Base-by-base conservation (phyloP, 208 protist genomes). In the Crithidia mellificae region DNA sequence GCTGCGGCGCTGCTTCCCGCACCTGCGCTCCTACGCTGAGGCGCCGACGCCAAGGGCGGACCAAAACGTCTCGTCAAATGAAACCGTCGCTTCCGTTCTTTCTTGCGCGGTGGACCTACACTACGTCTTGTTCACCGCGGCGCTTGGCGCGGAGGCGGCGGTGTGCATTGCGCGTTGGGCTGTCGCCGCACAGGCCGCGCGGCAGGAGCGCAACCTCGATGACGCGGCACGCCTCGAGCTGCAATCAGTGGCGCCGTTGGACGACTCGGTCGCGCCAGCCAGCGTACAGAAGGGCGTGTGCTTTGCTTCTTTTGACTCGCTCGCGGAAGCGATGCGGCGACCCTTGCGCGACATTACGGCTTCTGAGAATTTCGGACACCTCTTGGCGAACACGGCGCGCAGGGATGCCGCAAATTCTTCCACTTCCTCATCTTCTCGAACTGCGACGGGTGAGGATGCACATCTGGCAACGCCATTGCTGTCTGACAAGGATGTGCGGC, bases 401-500 rank as follows among this genome's bases (percentile, higher is more conserved):
- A n/a, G n/a, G n/a, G n/a, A n/a, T n/a, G n/a, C n/a, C n/a, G n/a
- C n/a, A n/a, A n/a, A n/a, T n/a, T n/a, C n/a, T n/a, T n/a, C n/a
- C n/a, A n/a, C n/a, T n/a, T n/a, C n/a, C n/a, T n/a, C n/a, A n/a
- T n/a, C n/a, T n/a, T n/a, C n/a, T n/a, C n/a, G n/a, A n/a, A n/a
- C n/a, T n/a, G n/a, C n/a, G n/a, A n/a, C n/a, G n/a, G n/a, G n/a
- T 41, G 36, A 20, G 1, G 39, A 47, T 20, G 41, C 8, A 46
- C 41, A 46, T 4, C 12, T 19, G 41, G 8, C n/a, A 25, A 7
- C 20, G 39, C 15, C 63, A n/a, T 57, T 56, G 30, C 61, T 84
- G 6, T 72, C 76, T 0, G 76, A 81, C 17, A 95, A 92, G 74
- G 80, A 85, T 44, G 39, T 81, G 30, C 84, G 85, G 11, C 81